Evolutionary conservation across 2,329 filamentous ascomycete genomes (phyloP).

Genomic region (Fusarium miscanthi): DNA sequence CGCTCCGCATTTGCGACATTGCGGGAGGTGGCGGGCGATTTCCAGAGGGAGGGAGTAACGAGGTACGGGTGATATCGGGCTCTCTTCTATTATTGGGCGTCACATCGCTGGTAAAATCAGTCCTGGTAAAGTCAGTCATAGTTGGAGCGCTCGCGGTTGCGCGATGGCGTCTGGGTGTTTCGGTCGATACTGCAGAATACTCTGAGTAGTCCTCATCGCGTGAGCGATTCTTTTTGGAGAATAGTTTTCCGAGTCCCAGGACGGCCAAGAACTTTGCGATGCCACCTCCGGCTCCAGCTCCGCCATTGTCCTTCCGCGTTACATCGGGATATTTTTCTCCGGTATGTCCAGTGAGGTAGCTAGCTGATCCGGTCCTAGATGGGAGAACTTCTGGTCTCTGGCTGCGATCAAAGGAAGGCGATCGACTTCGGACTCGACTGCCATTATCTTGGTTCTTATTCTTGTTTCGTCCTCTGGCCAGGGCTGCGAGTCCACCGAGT

Average conservation of each 20-base stretch:
- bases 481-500: constrained; percentile 61
- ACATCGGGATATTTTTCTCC: constrained; percentile 71
- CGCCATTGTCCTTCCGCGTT: constrained; percentile 46
- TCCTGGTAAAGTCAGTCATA: constrained; percentile 55
- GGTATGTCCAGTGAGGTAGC: constrained; percentile 61
- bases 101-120: constrained; percentile 43
- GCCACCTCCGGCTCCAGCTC: constrained; percentile 58
- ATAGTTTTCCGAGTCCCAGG: constrained; percentile 68
- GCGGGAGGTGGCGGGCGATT: constrained; percentile 50
- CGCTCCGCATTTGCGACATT: constrained; percentile 60
- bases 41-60: constrained; percentile 61
- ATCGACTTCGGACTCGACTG: constrained; percentile 56
- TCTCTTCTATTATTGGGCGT: constrained; percentile 49
- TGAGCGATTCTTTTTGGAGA: constrained; percentile 62
- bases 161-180: constrained; percentile 65
- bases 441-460: constrained; percentile 51
- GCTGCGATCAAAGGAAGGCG: constrained; percentile 51
- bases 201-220: constrained; percentile 72
- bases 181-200: constrained; percentile 71
- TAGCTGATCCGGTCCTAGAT: constrained; percentile 65
- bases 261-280: constrained; percentile 70
- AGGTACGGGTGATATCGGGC: constrained; percentile 49
- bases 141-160: constrained; percentile 54
- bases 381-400: constrained; percentile 62
- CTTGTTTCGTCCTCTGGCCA: constrained; percentile 59